These are phyloP conservation scores for Jamesozyma rosinii DNA, from an alignment of 805 yeast genomes.

Conservation along the genomic window DNA sequence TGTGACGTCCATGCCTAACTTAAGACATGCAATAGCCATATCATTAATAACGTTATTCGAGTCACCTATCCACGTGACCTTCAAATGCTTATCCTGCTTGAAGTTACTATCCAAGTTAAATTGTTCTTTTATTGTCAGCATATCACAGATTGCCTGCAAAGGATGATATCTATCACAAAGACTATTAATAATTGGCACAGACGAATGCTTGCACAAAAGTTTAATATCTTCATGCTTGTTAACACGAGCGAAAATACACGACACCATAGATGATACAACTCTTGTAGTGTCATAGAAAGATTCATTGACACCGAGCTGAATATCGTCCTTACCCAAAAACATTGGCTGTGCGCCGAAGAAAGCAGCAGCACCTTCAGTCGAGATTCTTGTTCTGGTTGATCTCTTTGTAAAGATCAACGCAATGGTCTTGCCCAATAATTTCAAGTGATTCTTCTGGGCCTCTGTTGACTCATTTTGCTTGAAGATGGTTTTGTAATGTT, in stretches of 20 bases:
- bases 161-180: slow-evolving; percentile 92
- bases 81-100: slow-evolving; percentile 37
- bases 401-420: slow-evolving; percentile 83
- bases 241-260: slow-evolving; percentile 96
- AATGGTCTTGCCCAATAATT: slow-evolving; percentile 70
- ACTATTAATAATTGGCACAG: slow-evolving; percentile 88
- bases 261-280: slow-evolving; percentile 90
- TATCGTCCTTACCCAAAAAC: slow-evolving; percentile 93
- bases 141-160: slow-evolving; percentile 86
- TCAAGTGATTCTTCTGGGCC: slow-evolving; percentile 33
- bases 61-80: slow-evolving; percentile 93
- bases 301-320: slow-evolving; percentile 94
- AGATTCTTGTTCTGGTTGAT: slow-evolving; percentile 89
- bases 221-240: slow-evolving; percentile 74
- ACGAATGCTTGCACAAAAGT: slow-evolving; percentile 65
- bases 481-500: slow-evolving; percentile 57
- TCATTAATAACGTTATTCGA: slow-evolving; percentile 94
- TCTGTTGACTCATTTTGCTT: slow-evolving; percentile 40
- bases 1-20: slow-evolving; percentile 58
- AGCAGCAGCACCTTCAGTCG: slow-evolving; percentile 88
- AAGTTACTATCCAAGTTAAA: slow-evolving; percentile 37
- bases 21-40: slow-evolving; percentile 77
- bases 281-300: slow-evolving; percentile 78
- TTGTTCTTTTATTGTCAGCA: slow-evolving; percentile 75
- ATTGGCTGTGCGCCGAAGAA: slow-evolving; percentile 93